phyloP scores from a whole-genome alignment of 2,329 filamentous ascomycete species.

The Corinectria fuckeliana region DNA sequence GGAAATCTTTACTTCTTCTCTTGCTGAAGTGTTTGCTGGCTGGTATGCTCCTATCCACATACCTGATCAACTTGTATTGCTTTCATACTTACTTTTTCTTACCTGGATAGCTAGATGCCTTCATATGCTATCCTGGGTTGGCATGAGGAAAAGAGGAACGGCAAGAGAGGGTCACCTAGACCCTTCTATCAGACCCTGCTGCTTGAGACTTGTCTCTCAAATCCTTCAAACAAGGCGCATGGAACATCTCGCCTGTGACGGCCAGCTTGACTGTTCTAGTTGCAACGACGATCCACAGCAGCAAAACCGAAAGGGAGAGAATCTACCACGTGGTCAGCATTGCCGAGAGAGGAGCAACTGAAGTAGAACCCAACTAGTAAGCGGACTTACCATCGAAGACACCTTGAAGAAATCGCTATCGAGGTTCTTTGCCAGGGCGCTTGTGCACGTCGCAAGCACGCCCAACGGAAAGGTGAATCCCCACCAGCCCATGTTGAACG shows the following conservation, averaged over 20 bases:
- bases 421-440: constrained; percentile 48
- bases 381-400: constrained; percentile 42
- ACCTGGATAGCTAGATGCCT: too few species aligned
- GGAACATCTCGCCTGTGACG: constrained; percentile 51
- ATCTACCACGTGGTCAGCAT: constrained; percentile 40
- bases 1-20: too few species aligned
- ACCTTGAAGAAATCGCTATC: constrained; percentile 53
- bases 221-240: constrained; percentile 52
- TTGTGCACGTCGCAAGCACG: constrained; percentile 52
- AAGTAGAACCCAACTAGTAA: too few species aligned
- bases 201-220: constrained; percentile 42
- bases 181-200: constrained; percentile 36
- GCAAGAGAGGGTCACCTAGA: constrained; percentile 28
- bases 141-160: too few species aligned
- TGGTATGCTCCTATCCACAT: too few species aligned
- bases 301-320: constrained; percentile 48
- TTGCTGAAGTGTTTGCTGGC: too few species aligned
- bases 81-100: too few species aligned
- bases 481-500: constrained; percentile 58
- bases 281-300: constrained; percentile 52
- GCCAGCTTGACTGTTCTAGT: constrained; percentile 47
- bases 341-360: background rate
- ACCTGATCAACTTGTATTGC: too few species aligned
- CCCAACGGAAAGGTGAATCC: constrained; percentile 55
- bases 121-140: too few species aligned